Evolutionary conservation across 345 rosid species (phyloP), one percentile per base, ranked within the genome.

Genomic region (Sonneratia alba): DNA sequence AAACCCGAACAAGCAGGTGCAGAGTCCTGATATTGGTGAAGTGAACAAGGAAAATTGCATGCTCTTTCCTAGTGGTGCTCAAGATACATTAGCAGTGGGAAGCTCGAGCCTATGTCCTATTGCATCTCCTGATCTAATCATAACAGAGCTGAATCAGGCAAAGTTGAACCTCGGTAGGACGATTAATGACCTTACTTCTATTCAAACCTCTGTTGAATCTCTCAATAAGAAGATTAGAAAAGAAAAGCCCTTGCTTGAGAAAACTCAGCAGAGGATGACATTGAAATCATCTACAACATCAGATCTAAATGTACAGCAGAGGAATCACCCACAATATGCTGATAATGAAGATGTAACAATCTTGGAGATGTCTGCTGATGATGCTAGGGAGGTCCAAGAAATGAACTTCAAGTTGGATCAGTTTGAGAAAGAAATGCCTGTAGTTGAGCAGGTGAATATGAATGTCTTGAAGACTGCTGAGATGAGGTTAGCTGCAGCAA

Each of bases 61-160:
- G n/a, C 71, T 71, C 71, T 65, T 67, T 62, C 70, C 22, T 66
- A 73, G 61, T 69, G 74, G 51, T 68, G 74, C 69, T 64, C 63
- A 71, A 18, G 83, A 80, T 53, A 76, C 78, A 67, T 24, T 22
- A 22, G 67, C 73, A 10, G 34, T 66, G 49, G 84, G 81, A 66
- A 78, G 64, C 72, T 76, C 77, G 24, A 81, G 81, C 68, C 89
- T 81, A 4, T 77, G 85, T 40, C 89, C 88, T 21, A 55, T 77
- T 12, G 78, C 88, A 3, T 89, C 97, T 59, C 94, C 95, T 6
- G 93, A 94, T 80, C 21, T 85, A 72, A 91, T 91, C 79, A 70
- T 90, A 55, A 87, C 82, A 88, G 96, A 91, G 76, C 42, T 95
- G 85, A 94, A 86, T 78, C 97, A 91, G 76, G 98, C 96, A 0